Base-by-base conservation (phyloP, 768 basidiomycete species). In the Xerocomus spinulosus region DNA sequence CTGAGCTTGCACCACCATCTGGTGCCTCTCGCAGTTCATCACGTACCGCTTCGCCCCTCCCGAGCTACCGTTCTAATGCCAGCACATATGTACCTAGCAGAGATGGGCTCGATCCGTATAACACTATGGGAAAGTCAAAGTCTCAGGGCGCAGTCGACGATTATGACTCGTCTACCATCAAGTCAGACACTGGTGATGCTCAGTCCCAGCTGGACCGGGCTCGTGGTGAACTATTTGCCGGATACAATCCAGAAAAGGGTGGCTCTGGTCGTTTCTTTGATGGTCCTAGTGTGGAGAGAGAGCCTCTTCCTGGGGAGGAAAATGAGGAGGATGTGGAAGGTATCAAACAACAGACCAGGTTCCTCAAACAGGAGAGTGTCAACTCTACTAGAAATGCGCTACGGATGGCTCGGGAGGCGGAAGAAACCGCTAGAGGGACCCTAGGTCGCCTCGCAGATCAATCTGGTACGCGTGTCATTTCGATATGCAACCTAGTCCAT, bases 371-470 rank as follows among this genome's bases (percentile, higher is more conserved):
- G 69, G 94, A 97, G 58, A 87, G 83, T 62, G 84, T 94, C 39
- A 83, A 81, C 46, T 87, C 88, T 14, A 88, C 92, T 1, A 74
- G 94, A 58, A 97, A 98, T 69, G 95, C 95, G 12, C 75, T 99
- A 43, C 79, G 92, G 35, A 77, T 97, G 63, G 95, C 94, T 32
- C 77, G 85, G n/a, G 93, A 98, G 67, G 92, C 95, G 0, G 95
- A 97, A 68, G 95, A 99, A 67, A 95, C 92, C 10, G 95, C 89
- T 28, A 73, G 87, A 37, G 84, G 83, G 49, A 99, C 95, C 5
- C 62, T 99, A 17, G 71, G 66, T 48, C 87, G 81, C 61, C 77
- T 99, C 8, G 94, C 89, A 9, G 85, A 90, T 57, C 95, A 99
- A 70, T 97, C 94, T 20, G 95, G 95, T 95, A 51, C 23, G 81